These are phyloP conservation scores for Trichoderma guizhouense DNA, from an alignment of 2,329 filamentous ascomycete species.

Conservation along the genomic window DNA sequence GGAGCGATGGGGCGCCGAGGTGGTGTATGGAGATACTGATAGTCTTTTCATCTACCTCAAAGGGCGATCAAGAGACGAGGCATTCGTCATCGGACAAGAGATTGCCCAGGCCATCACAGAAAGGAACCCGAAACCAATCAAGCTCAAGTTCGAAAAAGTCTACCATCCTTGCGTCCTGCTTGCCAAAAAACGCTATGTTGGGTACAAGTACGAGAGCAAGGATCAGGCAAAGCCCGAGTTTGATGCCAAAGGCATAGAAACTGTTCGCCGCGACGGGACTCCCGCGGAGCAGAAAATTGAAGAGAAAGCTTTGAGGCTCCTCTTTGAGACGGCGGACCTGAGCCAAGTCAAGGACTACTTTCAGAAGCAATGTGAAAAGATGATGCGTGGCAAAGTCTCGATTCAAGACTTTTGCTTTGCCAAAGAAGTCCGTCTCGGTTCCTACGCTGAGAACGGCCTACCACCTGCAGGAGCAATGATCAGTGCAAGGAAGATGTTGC, in stretches of 20 bases:
- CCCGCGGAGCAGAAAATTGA: slow-evolving; percentile 96
- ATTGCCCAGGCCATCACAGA: slow-evolving; percentile 85
- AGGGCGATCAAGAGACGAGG: slow-evolving; percentile 80
- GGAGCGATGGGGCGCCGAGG: slow-evolving; percentile 85
- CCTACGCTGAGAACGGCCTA: slow-evolving; percentile 71
- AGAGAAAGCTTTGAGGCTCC: slow-evolving; percentile 80
- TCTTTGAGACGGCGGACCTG: slow-evolving; percentile 88
- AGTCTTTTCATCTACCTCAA: slow-evolving; percentile 89
- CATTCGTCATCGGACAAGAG: slow-evolving; percentile 88
- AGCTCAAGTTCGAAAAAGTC: slow-evolving; percentile 97
- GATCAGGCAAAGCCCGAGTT: slow-evolving; percentile 79
- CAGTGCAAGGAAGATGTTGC: slow-evolving; percentile 79
- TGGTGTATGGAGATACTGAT: slow-evolving; percentile 97
- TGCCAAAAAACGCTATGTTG: slow-evolving; percentile 96
- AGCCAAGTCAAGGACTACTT: slow-evolving; percentile 89
- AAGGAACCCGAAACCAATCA: slow-evolving; percentile 86
- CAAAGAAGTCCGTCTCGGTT: slow-evolving; percentile 84
- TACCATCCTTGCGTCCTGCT: slow-evolving; percentile 93
- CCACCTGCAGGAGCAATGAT: slow-evolving; percentile 87
- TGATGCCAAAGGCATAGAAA: slow-evolving; percentile 98
- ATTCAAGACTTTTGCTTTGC: slow-evolving; percentile 97
- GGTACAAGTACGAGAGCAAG: slow-evolving; percentile 88
- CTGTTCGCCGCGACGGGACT: slow-evolving; percentile 89
- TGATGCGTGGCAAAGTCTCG: slow-evolving; percentile 83
- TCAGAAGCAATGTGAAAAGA: slow-evolving; percentile 83